These are phyloP conservation scores for Tausonia pullulans DNA, from an alignment of 1,284 basidiomycete genomes.

Conservation along the genomic window DNA sequence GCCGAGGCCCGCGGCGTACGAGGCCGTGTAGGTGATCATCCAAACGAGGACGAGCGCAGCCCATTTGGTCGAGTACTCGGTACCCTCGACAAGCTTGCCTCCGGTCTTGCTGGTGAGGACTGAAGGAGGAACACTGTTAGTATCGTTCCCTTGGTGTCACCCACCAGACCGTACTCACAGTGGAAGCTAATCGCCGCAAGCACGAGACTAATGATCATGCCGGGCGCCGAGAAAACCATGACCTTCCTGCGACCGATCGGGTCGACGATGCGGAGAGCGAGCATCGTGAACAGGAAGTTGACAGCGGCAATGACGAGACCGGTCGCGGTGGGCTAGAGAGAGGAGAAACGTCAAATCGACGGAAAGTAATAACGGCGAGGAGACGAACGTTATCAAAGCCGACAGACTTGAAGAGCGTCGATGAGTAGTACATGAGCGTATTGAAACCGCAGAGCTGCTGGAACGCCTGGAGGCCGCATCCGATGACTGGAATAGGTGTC, in stretches of 20 bases:
- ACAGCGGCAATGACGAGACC: conserved; percentile 65
- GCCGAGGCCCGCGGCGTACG: conserved; percentile 62
- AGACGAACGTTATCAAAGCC: conserved; percentile 54
- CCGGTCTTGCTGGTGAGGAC: conserved; percentile 56
- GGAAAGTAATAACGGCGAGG: too few relatives aligned
- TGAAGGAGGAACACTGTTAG: conserved; percentile 24
- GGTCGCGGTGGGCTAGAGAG: conserved; percentile 47
- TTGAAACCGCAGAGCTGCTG: conserved; percentile 66
- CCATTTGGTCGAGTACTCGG: conserved; percentile 52
- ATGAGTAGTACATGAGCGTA: conserved; percentile 57
- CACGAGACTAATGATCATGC: conserved; percentile 60
- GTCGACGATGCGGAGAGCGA: conserved; percentile 69
- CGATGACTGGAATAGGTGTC: conserved; percentile 44
- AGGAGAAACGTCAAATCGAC: too few relatives aligned
- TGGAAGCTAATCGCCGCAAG: conserved; percentile 64
- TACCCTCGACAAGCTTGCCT: conserved; percentile 52
- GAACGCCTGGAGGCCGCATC: conserved; percentile 66
- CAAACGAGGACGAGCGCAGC: conserved; percentile 58
- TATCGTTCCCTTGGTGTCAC: neutral
- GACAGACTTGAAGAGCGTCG: conserved; percentile 65
- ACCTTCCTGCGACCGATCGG: conserved; percentile 62
- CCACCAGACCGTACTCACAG: conserved; percentile 40
- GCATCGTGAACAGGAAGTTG: conserved; percentile 69
- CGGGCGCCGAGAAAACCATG: conserved; percentile 63
- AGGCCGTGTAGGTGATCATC: conserved; percentile 72